Percentiles rank a stretch among this genome's conserved stretches.
Conservation (phyloP, 2,329 filamentous ascomycete genomes). For the Aureobasidium zeae region DNA sequence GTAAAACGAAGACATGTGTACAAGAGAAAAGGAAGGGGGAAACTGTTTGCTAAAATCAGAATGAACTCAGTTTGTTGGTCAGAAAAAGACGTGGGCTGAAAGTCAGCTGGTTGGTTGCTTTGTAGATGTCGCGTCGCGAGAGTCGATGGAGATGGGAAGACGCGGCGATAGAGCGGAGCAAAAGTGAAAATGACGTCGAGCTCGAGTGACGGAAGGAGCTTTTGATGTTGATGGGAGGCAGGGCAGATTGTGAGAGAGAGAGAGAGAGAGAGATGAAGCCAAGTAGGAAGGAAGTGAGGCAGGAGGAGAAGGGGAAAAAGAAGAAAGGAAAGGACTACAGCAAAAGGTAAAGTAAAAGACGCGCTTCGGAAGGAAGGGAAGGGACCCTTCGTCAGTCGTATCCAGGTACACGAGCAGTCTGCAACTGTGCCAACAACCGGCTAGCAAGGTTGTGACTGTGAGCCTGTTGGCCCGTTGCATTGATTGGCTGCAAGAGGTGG, state of each 20-base stretch:
- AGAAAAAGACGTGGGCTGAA: no score
- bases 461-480: no score
- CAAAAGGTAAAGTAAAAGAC: no score
- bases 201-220: not conserved
- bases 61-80: not conserved
- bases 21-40: constrained; percentile 24
- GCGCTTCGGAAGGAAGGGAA: not conserved
- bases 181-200: constrained; percentile 13
- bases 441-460: no score
- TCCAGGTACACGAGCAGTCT: not conserved
- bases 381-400: constrained; percentile 8
- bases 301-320: not conserved
- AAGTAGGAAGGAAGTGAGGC: not conserved
- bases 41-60: constrained; percentile 18
- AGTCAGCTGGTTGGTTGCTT: no score
- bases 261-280: not conserved
- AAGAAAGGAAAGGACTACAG: no score
- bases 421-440: no score
- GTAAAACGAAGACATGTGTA: constrained; percentile 30
- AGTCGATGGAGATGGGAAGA: no score
- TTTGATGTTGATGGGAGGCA: not conserved
- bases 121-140: constrained; percentile 16
- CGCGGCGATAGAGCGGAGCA: constrained; percentile 7
- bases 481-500: no score
- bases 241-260: not conserved